These are phyloP conservation scores for Fusarium luffae DNA, from an alignment of 2,329 filamentous ascomycete genomes.

Conservation along the genomic window DNA sequence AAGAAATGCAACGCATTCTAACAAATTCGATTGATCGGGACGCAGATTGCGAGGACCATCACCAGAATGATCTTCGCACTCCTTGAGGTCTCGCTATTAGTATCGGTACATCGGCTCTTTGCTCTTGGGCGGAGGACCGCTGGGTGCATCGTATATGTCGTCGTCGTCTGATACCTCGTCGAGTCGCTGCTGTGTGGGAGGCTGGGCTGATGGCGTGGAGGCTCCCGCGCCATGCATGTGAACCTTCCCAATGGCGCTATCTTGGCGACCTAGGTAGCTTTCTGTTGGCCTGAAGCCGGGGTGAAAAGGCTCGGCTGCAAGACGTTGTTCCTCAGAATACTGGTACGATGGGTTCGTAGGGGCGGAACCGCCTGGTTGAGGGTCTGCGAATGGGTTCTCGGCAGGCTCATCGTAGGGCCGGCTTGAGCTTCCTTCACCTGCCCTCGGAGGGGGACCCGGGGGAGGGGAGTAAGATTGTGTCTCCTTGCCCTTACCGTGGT, in stretches of 20 bases:
- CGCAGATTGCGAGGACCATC: not conserved
- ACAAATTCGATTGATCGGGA: not conserved
- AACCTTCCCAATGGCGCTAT: slow-evolving; percentile 55
- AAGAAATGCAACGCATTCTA: slow-evolving; percentile 1
- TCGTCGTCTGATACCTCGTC: slow-evolving; percentile 51
- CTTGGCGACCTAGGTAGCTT: slow-evolving; percentile 50
- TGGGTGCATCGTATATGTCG: slow-evolving; percentile 53
- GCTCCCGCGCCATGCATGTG: slow-evolving; percentile 55
- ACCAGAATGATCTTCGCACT: not conserved
- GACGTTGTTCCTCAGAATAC: slow-evolving; percentile 39
- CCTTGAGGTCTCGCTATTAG: slow-evolving; percentile 19
- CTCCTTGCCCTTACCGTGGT: slow-evolving; percentile 51
- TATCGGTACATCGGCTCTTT: slow-evolving; percentile 54
- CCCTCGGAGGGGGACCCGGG: slow-evolving; percentile 40
- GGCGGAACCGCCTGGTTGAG: slow-evolving; percentile 41
- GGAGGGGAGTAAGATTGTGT: slow-evolving; percentile 45
- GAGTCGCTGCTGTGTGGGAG: slow-evolving; percentile 31
- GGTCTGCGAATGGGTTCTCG: slow-evolving; percentile 50
- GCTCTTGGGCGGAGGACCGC: slow-evolving; percentile 49
- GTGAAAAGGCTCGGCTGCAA: slow-evolving; percentile 54
- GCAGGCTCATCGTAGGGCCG: slow-evolving; percentile 30
- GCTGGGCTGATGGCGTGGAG: slow-evolving; percentile 29
- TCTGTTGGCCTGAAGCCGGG: slow-evolving; percentile 49
- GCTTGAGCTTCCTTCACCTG: slow-evolving; percentile 44
- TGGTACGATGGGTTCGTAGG: slow-evolving; percentile 29